Evolutionary conservation across 805 yeast species (phyloP).

Genomic region (Saccharomycopsis sp.): DNA sequence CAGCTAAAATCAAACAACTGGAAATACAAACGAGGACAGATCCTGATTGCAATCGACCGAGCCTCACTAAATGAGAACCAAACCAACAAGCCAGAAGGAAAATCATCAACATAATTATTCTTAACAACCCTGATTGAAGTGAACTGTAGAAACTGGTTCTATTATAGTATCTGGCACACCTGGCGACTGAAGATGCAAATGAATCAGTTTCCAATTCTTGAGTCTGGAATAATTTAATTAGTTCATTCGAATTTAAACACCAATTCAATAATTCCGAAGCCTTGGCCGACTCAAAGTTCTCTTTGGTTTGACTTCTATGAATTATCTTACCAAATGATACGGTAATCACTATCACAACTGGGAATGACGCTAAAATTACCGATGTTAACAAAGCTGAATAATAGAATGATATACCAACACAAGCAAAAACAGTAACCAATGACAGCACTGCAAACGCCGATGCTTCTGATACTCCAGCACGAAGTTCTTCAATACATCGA

Average conservation of each 20-base stretch:
- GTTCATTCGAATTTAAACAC: constrained; percentile 51
- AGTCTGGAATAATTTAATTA: constrained; percentile 58
- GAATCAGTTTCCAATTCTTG: constrained; percentile 42
- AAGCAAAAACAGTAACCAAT: constrained; percentile 43
- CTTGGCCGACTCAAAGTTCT: constrained; percentile 48
- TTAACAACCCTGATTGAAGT: constrained; percentile 49
- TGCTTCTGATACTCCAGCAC: constrained; percentile 63
- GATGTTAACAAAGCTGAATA: constrained; percentile 84
- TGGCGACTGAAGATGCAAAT: constrained; percentile 31
- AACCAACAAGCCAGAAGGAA: constrained; percentile 93
- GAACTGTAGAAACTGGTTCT: constrained; percentile 42
- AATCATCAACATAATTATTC: constrained; percentile 57
- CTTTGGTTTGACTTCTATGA: constrained; percentile 41
- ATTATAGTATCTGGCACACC: constrained; percentile 34
- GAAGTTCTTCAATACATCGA: constrained; percentile 66
- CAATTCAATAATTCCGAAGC: constrained; percentile 64
- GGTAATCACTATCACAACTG: constrained; percentile 50
- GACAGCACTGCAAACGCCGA: constrained; percentile 51
- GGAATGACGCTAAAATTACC: constrained; percentile 67
- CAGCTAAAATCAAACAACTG: constrained; percentile 69
- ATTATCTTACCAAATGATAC: constrained; percentile 45
- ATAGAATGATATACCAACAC: constrained; percentile 58
- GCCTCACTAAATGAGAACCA: constrained; percentile 61
- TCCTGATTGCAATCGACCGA: constrained; percentile 46
- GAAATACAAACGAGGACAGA: constrained; percentile 77